Evolutionary conservation across 495 filamentous ascomycete species (phyloP).

Genomic region (Terfezia claveryi): DNA sequence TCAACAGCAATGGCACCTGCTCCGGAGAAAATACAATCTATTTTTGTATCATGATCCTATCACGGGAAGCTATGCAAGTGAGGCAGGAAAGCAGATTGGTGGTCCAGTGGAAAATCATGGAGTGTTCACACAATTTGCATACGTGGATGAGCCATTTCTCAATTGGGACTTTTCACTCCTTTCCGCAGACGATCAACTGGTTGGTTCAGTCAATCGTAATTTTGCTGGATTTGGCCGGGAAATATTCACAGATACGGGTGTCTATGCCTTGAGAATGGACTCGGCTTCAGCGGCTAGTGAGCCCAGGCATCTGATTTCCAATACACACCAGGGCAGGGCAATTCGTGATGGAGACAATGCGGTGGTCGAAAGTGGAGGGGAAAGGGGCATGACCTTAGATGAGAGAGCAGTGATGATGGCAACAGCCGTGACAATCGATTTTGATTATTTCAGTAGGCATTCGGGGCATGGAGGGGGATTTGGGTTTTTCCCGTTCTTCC

Average conservation of each 20-base stretch:
- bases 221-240: slow-evolving; percentile 48
- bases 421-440: slow-evolving; percentile 47
- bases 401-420: slow-evolving; percentile 52
- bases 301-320: slow-evolving; percentile 23
- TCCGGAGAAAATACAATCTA: slow-evolving; percentile 46
- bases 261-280: slow-evolving; percentile 50
- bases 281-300: slow-evolving; percentile 28
- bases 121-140: slow-evolving; percentile 40
- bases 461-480: slow-evolving; percentile 26
- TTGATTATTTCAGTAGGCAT: slow-evolving; percentile 50
- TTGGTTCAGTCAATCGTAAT: slow-evolving; percentile 46
- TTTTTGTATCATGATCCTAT: slow-evolving; percentile 29
- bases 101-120: slow-evolving; percentile 18
- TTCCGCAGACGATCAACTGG: slow-evolving; percentile 25
- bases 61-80: slow-evolving; percentile 10
- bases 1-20: slow-evolving; percentile 44
- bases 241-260: slow-evolving; percentile 49
- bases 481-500: not conserved
- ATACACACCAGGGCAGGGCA: slow-evolving; percentile 8
- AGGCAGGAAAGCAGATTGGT: not conserved
- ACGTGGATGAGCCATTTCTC: slow-evolving; percentile 34
- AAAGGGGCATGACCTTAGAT: slow-evolving; percentile 41
- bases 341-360: not conserved
- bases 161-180: slow-evolving; percentile 38
- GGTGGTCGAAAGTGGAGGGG: slow-evolving; percentile 6